phyloP scores from a whole-genome alignment of 768 basidiomycete genomes.

The Russula sp. region DNA sequence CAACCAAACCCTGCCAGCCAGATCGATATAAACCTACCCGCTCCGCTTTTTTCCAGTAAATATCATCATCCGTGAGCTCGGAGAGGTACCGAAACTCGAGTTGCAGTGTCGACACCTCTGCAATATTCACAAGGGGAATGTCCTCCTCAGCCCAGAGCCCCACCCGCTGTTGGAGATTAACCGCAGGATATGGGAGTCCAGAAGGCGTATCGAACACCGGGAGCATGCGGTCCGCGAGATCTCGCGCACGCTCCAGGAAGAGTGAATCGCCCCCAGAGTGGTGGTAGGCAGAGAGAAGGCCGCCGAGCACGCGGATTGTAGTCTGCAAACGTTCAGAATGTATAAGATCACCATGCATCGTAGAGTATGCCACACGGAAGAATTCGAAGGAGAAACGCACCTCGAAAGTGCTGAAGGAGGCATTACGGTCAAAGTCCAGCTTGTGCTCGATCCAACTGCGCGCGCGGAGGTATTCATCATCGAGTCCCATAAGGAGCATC shows the following conservation, averaged over 20 bases:
- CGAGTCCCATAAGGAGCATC: conserved; percentile 80
- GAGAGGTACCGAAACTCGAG: conserved; percentile 90
- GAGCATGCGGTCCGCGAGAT: conserved; percentile 83
- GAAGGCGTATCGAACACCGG: conserved; percentile 78
- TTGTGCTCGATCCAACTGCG: conserved; percentile 69
- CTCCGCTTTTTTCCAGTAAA: conserved; percentile 81
- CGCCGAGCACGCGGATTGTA: conserved; percentile 89
- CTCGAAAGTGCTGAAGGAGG: conserved; percentile 85
- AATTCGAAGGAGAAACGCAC: conserved; percentile 42
- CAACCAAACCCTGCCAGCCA: not conserved
- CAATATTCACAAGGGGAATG: conserved; percentile 64
- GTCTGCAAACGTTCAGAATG: conserved; percentile 48
- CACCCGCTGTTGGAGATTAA: conserved; percentile 64
- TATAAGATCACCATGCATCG: not conserved
- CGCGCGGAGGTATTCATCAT: conserved; percentile 74
- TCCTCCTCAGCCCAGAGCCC: conserved; percentile 63
- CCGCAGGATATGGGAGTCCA: conserved; percentile 74
- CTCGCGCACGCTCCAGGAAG: conserved; percentile 72
- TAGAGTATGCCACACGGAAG: not conserved
- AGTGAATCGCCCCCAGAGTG: conserved; percentile 65
- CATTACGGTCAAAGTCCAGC: conserved; percentile 75
- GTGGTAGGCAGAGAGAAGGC: conserved; percentile 82
- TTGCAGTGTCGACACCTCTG: conserved; percentile 86
- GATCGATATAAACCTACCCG: conserved; percentile 43
- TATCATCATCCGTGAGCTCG: conserved; percentile 67